Evolutionary conservation across 192 early-diverging fungal genomes (phyloP).

Genomic region (Funneliformis geosporum): DNA sequence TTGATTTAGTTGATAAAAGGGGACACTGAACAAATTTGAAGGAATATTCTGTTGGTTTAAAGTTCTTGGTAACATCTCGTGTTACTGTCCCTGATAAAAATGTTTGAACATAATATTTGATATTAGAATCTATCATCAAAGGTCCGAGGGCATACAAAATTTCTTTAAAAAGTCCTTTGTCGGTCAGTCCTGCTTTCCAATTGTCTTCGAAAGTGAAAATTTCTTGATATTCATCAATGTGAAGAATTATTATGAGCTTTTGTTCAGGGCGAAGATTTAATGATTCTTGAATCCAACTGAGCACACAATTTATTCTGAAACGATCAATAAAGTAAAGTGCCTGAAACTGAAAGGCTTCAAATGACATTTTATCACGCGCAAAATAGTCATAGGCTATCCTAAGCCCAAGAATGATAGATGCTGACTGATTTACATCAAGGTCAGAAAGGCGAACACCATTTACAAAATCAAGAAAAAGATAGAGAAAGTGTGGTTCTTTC

Average conservation of each 20-base stretch:
- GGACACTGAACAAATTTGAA: background rate
- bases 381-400: background rate
- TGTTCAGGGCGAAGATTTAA: no score
- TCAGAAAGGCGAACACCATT: background rate
- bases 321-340: background rate
- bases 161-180: background rate
- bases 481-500: no score
- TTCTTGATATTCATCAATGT: background rate
- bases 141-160: background rate
- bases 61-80: background rate
- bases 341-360: background rate
- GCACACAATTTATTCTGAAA: background rate
- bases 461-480: no score
- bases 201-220: background rate
- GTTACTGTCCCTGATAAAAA: background rate
- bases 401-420: background rate
- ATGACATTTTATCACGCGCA: background rate
- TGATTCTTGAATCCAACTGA: background rate
- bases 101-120: background rate
- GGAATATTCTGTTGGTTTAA: background rate
- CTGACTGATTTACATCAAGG: background rate
- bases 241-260: background rate
- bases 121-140: background rate
- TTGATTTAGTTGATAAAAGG: background rate
- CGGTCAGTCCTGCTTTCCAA: background rate